These are phyloP conservation scores for Dactylorhiza incarnata DNA, from an alignment of 106 monocot species.

Conservation along the genomic window DNA sequence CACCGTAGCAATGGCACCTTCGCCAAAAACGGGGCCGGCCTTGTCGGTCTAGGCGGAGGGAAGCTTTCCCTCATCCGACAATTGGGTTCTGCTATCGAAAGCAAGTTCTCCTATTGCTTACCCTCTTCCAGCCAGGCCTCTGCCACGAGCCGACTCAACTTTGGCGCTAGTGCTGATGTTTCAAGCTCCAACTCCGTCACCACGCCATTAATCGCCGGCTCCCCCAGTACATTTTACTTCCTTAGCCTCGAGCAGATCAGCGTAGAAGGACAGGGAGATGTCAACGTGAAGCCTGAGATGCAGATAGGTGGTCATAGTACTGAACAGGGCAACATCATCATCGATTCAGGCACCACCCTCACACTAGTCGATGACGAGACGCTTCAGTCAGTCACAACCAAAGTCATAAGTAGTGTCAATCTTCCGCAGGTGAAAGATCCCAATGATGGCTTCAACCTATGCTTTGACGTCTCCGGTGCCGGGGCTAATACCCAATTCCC, in stretches of 20 bases:
- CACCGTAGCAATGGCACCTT: no score
- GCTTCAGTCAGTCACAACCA: neutral
- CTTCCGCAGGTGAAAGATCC: slow-evolving; percentile 6
- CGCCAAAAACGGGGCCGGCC: no score
- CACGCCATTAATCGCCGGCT: no score
- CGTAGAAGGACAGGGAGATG: neutral
- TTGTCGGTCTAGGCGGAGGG: no score
- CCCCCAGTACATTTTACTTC: no score
- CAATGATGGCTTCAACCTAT: neutral
- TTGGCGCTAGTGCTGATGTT: no score
- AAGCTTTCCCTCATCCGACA: no score
- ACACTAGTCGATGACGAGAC: neutral
- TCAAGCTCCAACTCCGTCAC: no score
- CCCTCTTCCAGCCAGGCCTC: neutral
- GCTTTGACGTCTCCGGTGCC: slow-evolving; percentile 11
- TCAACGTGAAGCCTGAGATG: neutral
- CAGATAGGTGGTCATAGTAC: no score
- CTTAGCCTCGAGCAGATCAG: neutral
- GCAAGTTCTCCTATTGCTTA: no score
- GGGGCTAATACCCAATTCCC: slow-evolving; percentile 4
- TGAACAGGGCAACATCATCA: slow-evolving; percentile 14
- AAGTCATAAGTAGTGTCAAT: neutral
- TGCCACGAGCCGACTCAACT: no score
- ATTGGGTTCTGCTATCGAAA: no score
- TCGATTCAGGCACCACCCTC: slow-evolving; percentile 16